Conservation (phyloP, 2,329 filamentous ascomycete genomes). For the Rhynchosporium secalis region DNA sequence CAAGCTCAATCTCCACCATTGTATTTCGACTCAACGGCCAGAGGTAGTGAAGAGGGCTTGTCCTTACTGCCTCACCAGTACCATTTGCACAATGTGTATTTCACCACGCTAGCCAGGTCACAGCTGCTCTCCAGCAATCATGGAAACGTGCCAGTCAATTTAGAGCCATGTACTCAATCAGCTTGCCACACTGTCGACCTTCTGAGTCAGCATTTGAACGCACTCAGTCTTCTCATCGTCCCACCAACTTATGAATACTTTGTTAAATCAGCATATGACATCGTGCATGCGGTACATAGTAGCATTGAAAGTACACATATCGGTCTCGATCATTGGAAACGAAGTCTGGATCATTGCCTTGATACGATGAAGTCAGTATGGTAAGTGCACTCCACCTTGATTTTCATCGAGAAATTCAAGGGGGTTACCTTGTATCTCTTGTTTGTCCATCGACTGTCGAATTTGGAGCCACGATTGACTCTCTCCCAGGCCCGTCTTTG, state of each 20-base stretch:
- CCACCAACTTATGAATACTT: conserved; percentile 46
- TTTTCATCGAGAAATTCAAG: not conserved
- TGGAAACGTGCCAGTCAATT: conserved; percentile 26
- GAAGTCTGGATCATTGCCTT: conserved; percentile 34
- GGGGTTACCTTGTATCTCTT: too few relatives aligned
- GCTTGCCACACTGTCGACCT: conserved; percentile 41
- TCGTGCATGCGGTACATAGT: conserved; percentile 34
- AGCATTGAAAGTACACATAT: conserved; percentile 37
- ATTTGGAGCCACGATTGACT: not conserved
- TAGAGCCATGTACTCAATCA: conserved; percentile 40
- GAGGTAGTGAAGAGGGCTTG: conserved; percentile 25
- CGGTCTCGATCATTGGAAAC: conserved; percentile 37
- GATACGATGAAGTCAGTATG: conserved; percentile 36
- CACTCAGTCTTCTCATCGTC: conserved; percentile 43
- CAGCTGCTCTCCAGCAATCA: conserved; percentile 31
- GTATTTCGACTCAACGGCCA: conserved; percentile 29
- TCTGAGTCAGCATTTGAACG: conserved; percentile 43
- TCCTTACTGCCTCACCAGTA: conserved; percentile 38
- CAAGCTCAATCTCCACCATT: conserved; percentile 31
- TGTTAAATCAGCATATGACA: conserved; percentile 41
- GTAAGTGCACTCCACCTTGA: conserved; percentile 14
- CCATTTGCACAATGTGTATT: conserved; percentile 37
- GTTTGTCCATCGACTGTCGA: not conserved
- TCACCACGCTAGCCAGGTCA: conserved; percentile 34
- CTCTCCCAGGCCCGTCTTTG: conserved; percentile 28